phyloP scores from a whole-genome alignment of 2,329 filamentous ascomycete genomes.

The Penicillium sp. region DNA sequence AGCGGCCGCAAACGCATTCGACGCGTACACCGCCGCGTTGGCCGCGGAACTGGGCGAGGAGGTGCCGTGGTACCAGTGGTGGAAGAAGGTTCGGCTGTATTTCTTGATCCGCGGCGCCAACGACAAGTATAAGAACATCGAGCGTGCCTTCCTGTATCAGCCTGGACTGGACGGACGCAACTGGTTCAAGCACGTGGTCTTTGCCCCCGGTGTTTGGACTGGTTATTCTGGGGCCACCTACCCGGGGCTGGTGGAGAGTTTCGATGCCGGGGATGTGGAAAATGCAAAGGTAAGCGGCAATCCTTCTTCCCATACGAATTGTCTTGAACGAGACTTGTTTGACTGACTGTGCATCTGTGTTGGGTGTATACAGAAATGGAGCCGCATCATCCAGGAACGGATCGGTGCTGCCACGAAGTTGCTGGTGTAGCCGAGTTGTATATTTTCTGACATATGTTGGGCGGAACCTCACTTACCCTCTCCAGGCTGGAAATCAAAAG shows the following conservation, averaged over 20 bases:
- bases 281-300: slow-evolving; percentile 46
- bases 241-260: slow-evolving; percentile 57
- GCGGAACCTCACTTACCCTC: too few relatives aligned
- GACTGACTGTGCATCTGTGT: slow-evolving; percentile 5
- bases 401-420: slow-evolving; percentile 29
- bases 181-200: slow-evolving; percentile 96
- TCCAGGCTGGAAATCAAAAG: too few relatives aligned
- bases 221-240: slow-evolving; percentile 74
- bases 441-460: neutral
- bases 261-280: slow-evolving; percentile 46
- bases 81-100: slow-evolving; percentile 59
- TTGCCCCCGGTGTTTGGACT: slow-evolving; percentile 85
- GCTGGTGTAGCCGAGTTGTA: slow-evolving; percentile 17
- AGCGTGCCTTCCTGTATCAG: slow-evolving; percentile 70
- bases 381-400: slow-evolving; percentile 33
- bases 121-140: slow-evolving; percentile 74
- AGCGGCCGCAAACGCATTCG: slow-evolving; percentile 46
- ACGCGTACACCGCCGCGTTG: slow-evolving; percentile 45
- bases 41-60: slow-evolving; percentile 45
- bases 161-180: slow-evolving; percentile 69
- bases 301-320: slow-evolving; percentile 2
- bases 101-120: slow-evolving; percentile 64
- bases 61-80: slow-evolving; percentile 74
- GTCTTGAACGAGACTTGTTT: neutral
- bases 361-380: slow-evolving; percentile 34